phyloP scores from a whole-genome alignment of 208 protist genomes.

The Trypanosoma mega region DNA sequence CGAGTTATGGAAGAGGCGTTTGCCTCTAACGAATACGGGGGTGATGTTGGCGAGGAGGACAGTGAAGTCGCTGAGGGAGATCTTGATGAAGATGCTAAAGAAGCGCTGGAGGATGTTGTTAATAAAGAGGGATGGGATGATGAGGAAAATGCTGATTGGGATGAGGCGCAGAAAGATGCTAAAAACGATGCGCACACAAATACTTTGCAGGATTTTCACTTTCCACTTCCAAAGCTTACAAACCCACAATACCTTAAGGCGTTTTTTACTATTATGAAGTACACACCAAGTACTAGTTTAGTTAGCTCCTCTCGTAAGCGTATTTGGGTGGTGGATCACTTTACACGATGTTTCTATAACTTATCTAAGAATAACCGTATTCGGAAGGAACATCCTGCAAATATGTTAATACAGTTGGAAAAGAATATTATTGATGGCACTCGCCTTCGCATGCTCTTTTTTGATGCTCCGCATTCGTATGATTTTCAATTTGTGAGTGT shows the following conservation, averaged over 20 bases:
- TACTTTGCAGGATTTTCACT: slow-evolving; percentile 5
- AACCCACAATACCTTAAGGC: slow-evolving; percentile 39
- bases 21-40: slow-evolving; percentile 21
- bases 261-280: slow-evolving; percentile 40
- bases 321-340: slow-evolving; percentile 53
- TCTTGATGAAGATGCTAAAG: slow-evolving; percentile 16
- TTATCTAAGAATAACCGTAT: slow-evolving; percentile 32
- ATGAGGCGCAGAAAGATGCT: slow-evolving; percentile 9
- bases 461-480: slow-evolving; percentile 38
- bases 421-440: slow-evolving; percentile 31
- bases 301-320: slow-evolving; percentile 29
- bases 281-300: slow-evolving; percentile 25
- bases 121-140: slow-evolving; percentile 23
- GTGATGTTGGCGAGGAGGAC: slow-evolving; percentile 25
- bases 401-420: slow-evolving; percentile 46
- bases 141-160: neutral
- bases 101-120: slow-evolving; percentile 26
- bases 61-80: slow-evolving; percentile 22
- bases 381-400: slow-evolving; percentile 33
- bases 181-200: slow-evolving; percentile 2
- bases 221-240: slow-evolving; percentile 30
- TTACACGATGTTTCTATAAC: slow-evolving; percentile 34
- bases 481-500: slow-evolving; percentile 42
- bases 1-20: slow-evolving; percentile 16
- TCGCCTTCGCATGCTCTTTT: slow-evolving; percentile 41